Evolutionary conservation across 179 eudicot genomes (phyloP).

Genomic region (Silene vulgaris): DNA sequence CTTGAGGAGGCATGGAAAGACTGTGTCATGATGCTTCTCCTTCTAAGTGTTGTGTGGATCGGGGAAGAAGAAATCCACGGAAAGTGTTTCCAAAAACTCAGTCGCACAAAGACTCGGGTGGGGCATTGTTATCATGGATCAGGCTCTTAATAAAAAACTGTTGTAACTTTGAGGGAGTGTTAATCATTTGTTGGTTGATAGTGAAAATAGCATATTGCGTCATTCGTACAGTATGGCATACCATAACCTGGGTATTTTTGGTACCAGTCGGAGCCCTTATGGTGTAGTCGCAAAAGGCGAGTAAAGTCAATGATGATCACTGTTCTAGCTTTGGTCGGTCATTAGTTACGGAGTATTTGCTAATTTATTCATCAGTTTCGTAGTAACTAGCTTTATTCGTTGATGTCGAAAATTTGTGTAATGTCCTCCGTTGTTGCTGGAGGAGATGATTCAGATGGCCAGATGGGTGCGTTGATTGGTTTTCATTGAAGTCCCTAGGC

Average conservation of each 20-base stretch:
- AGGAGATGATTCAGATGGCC: not conserved
- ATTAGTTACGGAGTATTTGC: not conserved
- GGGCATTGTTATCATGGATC: not conserved
- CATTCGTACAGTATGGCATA: not conserved
- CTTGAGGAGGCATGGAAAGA: not conserved
- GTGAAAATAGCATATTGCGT: not conserved
- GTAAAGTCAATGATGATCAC: not conserved
- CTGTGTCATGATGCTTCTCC: conserved; percentile 7
- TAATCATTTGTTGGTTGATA: not conserved
- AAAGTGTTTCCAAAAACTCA: not conserved
- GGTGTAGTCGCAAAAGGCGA: not conserved
- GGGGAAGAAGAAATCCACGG: not conserved
- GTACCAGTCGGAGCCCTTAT: not conserved
- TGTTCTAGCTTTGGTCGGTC: not conserved
- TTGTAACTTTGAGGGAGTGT: not conserved
- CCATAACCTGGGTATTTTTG: not conserved
- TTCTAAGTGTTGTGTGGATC: conserved; percentile 1
- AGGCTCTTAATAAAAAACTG: no score
- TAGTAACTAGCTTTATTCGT: no score
- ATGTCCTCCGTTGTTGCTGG: not conserved
- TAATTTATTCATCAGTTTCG: no score
- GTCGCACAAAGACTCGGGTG: not conserved
- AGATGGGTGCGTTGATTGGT: no score
- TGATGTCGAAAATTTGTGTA: not conserved
- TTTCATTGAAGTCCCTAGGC: no score